Evolutionary conservation across 345 rosid species (phyloP).

Genomic region (Citrus sinensis): DVS_A1.0 CM039169.1:30207501-30208000

Average conservation of each 20-base stretch:
- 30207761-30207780: background rate
- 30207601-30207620: background rate
- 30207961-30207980: too few species aligned
- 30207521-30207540: background rate
- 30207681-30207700: background rate
- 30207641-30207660: constrained; percentile 3
- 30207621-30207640: background rate
- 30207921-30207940: too few species aligned
- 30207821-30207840: background rate
- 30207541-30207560: background rate
- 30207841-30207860: background rate
- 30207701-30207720: background rate
- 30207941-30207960: too few species aligned
- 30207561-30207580: background rate
- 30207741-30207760: background rate
- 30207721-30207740: background rate
- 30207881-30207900: too few species aligned
- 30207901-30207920: too few species aligned
- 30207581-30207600: background rate
- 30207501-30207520: background rate
- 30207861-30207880: background rate
- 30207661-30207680: constrained; percentile 10
- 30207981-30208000: too few species aligned
- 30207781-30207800: background rate
- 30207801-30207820: background rate